A percentile compares a stretch with the other conserved stretches of the same genome.
Conservation (phyloP, 768 basidiomycete genomes). For the Calocybe indica region DNA sequence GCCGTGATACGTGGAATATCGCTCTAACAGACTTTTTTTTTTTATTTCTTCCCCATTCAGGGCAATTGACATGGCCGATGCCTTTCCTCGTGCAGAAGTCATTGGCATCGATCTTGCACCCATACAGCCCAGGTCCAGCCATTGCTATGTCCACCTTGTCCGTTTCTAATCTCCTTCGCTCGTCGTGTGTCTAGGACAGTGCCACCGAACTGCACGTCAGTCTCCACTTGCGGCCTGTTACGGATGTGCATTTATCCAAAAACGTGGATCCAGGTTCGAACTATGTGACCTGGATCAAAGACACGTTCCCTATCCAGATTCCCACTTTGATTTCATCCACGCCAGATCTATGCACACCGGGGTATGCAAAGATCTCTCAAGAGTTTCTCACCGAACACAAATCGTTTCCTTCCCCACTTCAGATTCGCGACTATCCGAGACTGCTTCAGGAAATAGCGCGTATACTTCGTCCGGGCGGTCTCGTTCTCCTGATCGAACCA, state of each 20-base stretch:
- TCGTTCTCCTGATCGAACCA: conserved; percentile 61
- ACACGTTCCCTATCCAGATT: conserved; percentile 57
- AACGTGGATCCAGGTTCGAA: conserved; percentile 46
- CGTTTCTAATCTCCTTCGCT: neutral
- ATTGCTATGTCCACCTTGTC: neutral
- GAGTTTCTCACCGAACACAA: conserved; percentile 4
- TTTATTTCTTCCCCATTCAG: conserved; percentile 20
- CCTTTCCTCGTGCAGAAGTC: conserved; percentile 62
- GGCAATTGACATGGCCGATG: conserved; percentile 71
- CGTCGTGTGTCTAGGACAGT: conserved; percentile 37
- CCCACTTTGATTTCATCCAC: conserved; percentile 63
- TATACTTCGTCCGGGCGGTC: conserved; percentile 64
- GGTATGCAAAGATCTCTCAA: conserved; percentile 30
- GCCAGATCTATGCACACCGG: conserved; percentile 66
- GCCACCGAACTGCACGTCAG: conserved; percentile 71
- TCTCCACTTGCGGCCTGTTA: conserved; percentile 7
- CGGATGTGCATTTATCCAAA: conserved; percentile 2
- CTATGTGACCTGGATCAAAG: conserved; percentile 60
- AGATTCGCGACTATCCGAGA: conserved; percentile 60
- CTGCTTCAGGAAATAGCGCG: conserved; percentile 58
- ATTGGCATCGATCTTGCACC: conserved; percentile 69
- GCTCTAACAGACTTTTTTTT: neutral
- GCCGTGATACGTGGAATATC: conserved; percentile 3
- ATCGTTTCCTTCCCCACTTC: conserved; percentile 7
- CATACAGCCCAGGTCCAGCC: conserved; percentile 58